These are phyloP conservation scores for Ilex aquifolium DNA, from an alignment of 257 asterid species.

Conservation along the genomic window DNA sequence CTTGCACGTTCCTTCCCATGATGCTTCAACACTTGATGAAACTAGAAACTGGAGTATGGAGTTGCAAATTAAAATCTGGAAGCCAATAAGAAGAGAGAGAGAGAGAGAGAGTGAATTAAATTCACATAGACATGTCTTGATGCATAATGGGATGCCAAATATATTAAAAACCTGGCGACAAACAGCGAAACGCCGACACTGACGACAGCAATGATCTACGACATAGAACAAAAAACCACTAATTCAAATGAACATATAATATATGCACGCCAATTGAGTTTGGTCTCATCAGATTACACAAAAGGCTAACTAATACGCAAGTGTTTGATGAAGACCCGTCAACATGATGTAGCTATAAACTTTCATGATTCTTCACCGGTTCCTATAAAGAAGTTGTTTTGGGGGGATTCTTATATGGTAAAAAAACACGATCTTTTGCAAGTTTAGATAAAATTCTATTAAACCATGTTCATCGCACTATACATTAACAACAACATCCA, in stretches of 20 bases:
- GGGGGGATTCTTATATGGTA: too few species aligned
- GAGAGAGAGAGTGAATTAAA: not conserved
- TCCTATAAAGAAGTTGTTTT: too few species aligned
- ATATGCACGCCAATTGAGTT: not conserved
- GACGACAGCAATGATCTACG: slow-evolving; percentile 30
- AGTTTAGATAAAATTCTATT: too few species aligned
- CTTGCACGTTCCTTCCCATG: slow-evolving; percentile 44
- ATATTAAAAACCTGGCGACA: slow-evolving; percentile 10
- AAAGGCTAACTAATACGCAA: not conserved
- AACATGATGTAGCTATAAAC: too few species aligned
- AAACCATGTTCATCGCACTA: too few species aligned
- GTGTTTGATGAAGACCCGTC: too few species aligned
- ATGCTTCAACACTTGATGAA: slow-evolving; percentile 4
- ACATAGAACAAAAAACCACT: slow-evolving; percentile 1
- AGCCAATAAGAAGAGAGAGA: slow-evolving; percentile 2
- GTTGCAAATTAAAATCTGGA: not conserved
- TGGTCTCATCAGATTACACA: not conserved
- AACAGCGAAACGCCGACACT: slow-evolving; percentile 20
- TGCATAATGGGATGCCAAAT: not conserved
- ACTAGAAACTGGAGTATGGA: not conserved
- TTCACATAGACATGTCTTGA: not conserved
- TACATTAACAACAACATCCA: too few species aligned
- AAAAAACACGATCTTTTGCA: too few species aligned
- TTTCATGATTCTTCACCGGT: too few species aligned
- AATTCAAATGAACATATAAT: slow-evolving; percentile 1